Percentiles rank a stretch among this genome's conserved stretches.
Evolutionary conservation across 345 rosid genomes (phyloP).

Genomic region (Brassica incana): DNA sequence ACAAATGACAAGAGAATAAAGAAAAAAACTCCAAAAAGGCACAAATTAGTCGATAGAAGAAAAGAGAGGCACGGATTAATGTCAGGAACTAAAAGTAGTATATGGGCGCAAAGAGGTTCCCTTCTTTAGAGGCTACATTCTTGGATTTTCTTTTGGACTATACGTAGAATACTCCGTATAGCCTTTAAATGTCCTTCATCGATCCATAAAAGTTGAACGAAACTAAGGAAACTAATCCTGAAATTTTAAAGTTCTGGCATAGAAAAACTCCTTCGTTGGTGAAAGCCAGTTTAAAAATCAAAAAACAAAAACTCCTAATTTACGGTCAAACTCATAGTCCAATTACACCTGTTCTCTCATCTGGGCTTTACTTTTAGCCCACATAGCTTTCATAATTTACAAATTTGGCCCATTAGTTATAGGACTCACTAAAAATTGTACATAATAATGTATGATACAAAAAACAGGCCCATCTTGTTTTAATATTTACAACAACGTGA

Average conservation of each 20-base stretch:
- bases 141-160: slow-evolving; percentile 6
- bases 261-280: not conserved
- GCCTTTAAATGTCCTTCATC: slow-evolving; percentile 3
- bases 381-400: not conserved
- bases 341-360: not conserved
- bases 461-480: not conserved
- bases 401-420: not conserved
- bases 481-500: too few relatives aligned
- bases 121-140: slow-evolving; percentile 27
- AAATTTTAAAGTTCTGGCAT: not conserved
- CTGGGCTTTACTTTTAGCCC: not conserved
- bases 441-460: not conserved
- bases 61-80: slow-evolving; percentile 1
- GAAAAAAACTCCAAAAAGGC: slow-evolving; percentile 8
- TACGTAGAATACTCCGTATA: not conserved
- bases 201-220: not conserved
- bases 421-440: not conserved
- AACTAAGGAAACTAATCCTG: not conserved
- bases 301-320: too few relatives aligned
- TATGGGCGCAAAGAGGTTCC: slow-evolving; percentile 26
- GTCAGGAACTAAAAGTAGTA: not conserved
- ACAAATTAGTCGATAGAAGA: not conserved
- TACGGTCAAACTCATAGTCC: too few relatives aligned
- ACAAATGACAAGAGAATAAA: not conserved
- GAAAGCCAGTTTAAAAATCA: too few relatives aligned